A percentile compares a stretch with the other conserved stretches of the same genome.
Evolutionary conservation across 2,329 filamentous ascomycete species (phyloP).

Genomic region (Curvularia sp.): DNA sequence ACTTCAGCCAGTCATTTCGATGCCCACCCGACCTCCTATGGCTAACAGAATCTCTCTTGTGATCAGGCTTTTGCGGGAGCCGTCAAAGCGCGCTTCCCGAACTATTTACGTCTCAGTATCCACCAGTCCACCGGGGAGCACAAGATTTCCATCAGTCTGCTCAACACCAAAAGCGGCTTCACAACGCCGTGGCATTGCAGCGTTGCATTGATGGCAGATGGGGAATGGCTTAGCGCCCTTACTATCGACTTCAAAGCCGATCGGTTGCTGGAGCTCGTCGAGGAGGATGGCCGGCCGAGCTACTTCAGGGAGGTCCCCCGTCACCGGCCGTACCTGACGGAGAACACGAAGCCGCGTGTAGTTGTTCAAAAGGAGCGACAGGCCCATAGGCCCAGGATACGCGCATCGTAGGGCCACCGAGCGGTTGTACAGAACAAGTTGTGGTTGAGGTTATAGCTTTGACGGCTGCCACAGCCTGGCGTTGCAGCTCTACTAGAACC

Average conservation of each 20-base stretch:
- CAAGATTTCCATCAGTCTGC: slow-evolving; percentile 29
- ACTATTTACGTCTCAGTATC: slow-evolving; percentile 38
- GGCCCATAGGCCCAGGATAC: too few relatives aligned
- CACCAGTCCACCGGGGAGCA: slow-evolving; percentile 34
- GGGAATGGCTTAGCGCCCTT: slow-evolving; percentile 17
- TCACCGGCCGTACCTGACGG: too few relatives aligned
- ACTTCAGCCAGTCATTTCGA: too few relatives aligned
- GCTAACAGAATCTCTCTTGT: background rate
- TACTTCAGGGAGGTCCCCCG: slow-evolving; percentile 27
- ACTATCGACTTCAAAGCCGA: slow-evolving; percentile 15
- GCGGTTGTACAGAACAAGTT: too few relatives aligned
- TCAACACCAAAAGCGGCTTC: slow-evolving; percentile 22
- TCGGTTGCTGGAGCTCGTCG: slow-evolving; percentile 22
- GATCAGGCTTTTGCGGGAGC: background rate
- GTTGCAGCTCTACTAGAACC: too few relatives aligned
- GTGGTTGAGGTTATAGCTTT: too few relatives aligned
- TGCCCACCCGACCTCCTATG: too few relatives aligned
- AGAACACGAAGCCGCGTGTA: too few relatives aligned
- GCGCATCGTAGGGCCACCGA: too few relatives aligned
- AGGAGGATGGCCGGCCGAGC: slow-evolving; percentile 24
- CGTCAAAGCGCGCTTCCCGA: background rate
- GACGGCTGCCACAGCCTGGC: too few relatives aligned
- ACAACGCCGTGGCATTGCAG: slow-evolving; percentile 33
- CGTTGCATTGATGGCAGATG: slow-evolving; percentile 21
- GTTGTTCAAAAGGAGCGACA: too few relatives aligned